Evolutionary conservation across 768 basidiomycete species (phyloP), one percentile per base, ranked within the genome.

Genomic region (Phallus indusiatus): DNA sequence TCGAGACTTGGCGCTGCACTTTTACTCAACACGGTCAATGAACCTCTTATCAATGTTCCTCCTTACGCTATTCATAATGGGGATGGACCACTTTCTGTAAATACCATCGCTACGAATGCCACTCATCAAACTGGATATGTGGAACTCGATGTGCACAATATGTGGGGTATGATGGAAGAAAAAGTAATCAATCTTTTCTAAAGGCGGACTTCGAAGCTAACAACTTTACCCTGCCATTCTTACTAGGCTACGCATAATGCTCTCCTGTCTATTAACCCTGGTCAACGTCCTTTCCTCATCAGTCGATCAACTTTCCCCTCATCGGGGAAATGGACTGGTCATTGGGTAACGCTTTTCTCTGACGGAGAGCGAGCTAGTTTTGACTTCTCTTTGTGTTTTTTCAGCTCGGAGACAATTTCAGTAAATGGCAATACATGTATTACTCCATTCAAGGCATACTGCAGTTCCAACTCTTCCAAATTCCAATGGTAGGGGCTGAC

Each of bases 401-500:
- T n/a, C 58, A 85, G 83, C 77, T 89, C 22, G 87, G 89, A 0
- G 89, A 91, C 69, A 90, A 90, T 67, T 82, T 75, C 67, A 85
- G 84, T 66, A 78, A 79, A 60, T 91, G 89, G 87, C 70, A 80
- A 53, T 88, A 85, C 70, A 77, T 90, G 76, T 74, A 79, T 61
- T 74, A 79, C 66, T 85, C 76, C 62, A 85, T 90, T 55, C 81
- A 89, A 72, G 88, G 87, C 17, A 73, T 88, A 18, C 76, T 91
- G 18, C 88, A 90, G 69, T 90, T 91, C 79, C 86, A 90, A 69
- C 71, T 90, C 14, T 90, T 85, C 78, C 84, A 86, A 64, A 85
- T 89, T 61, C 89, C 89, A 0, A 85, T 90, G 73, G 88, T 90
- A 17, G 90, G 89, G 18, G 85, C 88, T 2, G 89, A 92, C 65